phyloP scores from a whole-genome alignment of 805 yeast species.

The Candida ovalis region DNA sequence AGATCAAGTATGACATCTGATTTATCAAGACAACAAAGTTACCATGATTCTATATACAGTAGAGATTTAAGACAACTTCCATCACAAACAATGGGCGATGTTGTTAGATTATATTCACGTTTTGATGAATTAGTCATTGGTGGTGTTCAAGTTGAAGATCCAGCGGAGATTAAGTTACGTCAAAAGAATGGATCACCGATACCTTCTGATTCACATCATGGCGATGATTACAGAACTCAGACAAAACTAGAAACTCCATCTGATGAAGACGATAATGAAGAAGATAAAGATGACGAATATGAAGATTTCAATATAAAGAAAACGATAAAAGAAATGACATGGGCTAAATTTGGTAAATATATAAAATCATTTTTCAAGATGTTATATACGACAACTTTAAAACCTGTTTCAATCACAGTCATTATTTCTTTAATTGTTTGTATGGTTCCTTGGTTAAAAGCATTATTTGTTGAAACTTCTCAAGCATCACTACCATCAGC shows the following conservation, averaged over 20 bases:
- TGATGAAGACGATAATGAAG: neutral
- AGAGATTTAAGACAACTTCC: slow-evolving; percentile 32
- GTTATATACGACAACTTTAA: slow-evolving; percentile 42
- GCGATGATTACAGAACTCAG: neutral
- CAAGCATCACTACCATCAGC: slow-evolving; percentile 59
- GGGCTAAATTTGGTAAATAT: neutral
- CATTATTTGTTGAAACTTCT: slow-evolving; percentile 54
- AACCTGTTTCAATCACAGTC: slow-evolving; percentile 75
- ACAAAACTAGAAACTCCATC: neutral
- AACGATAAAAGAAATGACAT: neutral
- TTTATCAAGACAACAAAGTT: slow-evolving; percentile 3
- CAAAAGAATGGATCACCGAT: neutral
- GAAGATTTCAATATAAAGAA: neutral
- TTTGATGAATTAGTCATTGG: slow-evolving; percentile 32
- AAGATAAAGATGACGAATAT: neutral
- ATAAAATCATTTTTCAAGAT: slow-evolving; percentile 1
- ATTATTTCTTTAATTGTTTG: slow-evolving; percentile 61
- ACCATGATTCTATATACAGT: slow-evolving; percentile 6
- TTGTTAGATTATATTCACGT: slow-evolving; percentile 52
- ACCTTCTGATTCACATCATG: neutral
- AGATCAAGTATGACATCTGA: slow-evolving; percentile 8
- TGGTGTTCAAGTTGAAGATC: slow-evolving; percentile 14
- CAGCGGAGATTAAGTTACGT: slow-evolving; percentile 10
- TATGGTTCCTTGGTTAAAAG: slow-evolving; percentile 84
- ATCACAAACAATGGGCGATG: slow-evolving; percentile 40